phyloP scores from a whole-genome alignment of 306 rosid genomes.

The Prunus davidiana region DNA sequence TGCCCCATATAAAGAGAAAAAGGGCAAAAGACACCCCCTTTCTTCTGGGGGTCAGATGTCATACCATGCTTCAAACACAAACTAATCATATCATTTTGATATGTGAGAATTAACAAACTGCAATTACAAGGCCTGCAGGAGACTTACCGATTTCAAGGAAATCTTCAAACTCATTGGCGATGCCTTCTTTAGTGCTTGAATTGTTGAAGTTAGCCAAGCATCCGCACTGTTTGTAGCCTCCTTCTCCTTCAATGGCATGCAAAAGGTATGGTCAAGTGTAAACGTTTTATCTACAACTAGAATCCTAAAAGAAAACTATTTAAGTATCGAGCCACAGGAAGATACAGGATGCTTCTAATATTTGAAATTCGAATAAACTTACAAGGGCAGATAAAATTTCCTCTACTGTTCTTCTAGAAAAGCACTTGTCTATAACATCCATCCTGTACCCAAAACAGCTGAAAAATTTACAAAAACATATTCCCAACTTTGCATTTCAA shows the following conservation, averaged over 20 bases:
- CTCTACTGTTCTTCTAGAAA: constrained; percentile 71
- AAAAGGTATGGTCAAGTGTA: constrained; percentile 18
- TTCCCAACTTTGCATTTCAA: not conserved
- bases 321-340: not conserved
- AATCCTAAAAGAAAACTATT: constrained; percentile 12
- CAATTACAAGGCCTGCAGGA: not conserved
- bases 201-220: constrained; percentile 61
- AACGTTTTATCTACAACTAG: constrained; percentile 8
- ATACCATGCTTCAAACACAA: not conserved
- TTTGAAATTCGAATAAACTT: constrained; percentile 33
- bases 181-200: constrained; percentile 64
- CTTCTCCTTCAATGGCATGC: constrained; percentile 47
- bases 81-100: not conserved
- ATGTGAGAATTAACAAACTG: not conserved
- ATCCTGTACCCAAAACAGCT: constrained; percentile 46
- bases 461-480: constrained; percentile 7
- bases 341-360: not conserved
- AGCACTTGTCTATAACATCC: constrained; percentile 71
- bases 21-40: not conserved
- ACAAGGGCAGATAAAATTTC: constrained; percentile 76
- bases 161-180: constrained; percentile 85
- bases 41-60: not conserved
- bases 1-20: not conserved
- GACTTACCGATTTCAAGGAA: constrained; percentile 65
- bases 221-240: constrained; percentile 45